phyloP scores from a whole-genome alignment of 2,329 filamentous ascomycete genomes.

The Fusarium lateritium region DNA sequence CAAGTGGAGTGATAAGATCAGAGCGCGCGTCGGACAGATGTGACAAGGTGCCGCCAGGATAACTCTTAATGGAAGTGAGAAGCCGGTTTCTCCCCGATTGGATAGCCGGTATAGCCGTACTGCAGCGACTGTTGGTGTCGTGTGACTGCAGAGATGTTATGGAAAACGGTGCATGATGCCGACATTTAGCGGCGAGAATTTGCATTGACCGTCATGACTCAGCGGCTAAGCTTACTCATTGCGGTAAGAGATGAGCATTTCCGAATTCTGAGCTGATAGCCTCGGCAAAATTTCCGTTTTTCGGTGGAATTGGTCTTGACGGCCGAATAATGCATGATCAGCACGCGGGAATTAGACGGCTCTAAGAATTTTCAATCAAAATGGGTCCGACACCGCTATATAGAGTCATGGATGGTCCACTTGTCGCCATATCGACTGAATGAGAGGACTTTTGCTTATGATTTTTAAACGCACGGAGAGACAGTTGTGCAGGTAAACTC shows the following conservation, averaged over 20 bases:
- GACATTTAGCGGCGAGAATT: conserved; percentile 25
- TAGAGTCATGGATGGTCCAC: conserved; percentile 16
- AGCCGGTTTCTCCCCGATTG: conserved; percentile 34
- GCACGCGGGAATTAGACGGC: conserved; percentile 8
- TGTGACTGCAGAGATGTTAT: conserved; percentile 19
- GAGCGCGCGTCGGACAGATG: not conserved
- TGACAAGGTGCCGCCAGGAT: not conserved
- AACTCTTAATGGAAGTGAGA: conserved; percentile 14
- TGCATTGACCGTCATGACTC: conserved; percentile 40
- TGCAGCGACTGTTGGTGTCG: conserved; percentile 14
- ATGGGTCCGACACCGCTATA: conserved; percentile 36
- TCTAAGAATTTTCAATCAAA: not conserved
- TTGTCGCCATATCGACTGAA: conserved; percentile 8
- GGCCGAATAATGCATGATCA: conserved; percentile 16
- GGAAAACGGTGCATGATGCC: conserved; percentile 23
- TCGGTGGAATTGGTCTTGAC: conserved; percentile 18
- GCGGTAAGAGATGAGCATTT: not conserved
- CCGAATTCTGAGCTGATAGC: not conserved
- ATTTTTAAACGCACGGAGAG: conserved; percentile 1
- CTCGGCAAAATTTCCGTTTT: conserved; percentile 24
- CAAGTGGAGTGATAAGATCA: conserved; percentile 4
- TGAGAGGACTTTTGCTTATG: not conserved
- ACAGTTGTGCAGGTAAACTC: not conserved
- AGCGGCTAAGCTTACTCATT: conserved; percentile 5
- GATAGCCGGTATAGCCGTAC: conserved; percentile 13